A percentile compares a stretch with the other conserved stretches of the same genome.
These are phyloP conservation scores for Zymoseptoria passerinii DNA, from an alignment of 2,329 filamentous ascomycete species.

Conservation along the genomic window DNA sequence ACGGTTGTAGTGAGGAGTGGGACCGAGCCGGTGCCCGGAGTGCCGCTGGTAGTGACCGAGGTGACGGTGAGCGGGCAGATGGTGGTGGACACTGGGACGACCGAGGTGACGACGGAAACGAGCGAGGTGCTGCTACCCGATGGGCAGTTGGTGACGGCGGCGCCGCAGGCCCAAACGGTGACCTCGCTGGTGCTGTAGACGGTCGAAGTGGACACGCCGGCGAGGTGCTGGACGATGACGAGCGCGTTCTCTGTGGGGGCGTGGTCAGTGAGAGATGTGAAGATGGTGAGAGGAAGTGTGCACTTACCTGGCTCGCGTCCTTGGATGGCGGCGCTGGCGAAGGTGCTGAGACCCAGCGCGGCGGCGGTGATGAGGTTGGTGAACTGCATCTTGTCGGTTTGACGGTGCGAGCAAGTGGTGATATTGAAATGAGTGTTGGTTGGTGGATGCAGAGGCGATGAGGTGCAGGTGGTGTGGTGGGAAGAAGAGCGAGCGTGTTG, in stretches of 20 bases:
- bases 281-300: neutral
- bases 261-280: neutral
- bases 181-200: constrained; percentile 37
- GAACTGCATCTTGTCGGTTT: constrained; percentile 9
- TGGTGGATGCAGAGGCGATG: neutral
- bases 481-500: neutral
- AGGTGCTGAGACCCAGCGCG: constrained; percentile 1
- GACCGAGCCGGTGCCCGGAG: constrained; percentile 1
- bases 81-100: constrained; percentile 36
- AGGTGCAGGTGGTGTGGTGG: neutral
- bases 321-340: neutral
- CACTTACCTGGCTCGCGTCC: neutral
- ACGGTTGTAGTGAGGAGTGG: neutral
- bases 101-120: constrained; percentile 32
- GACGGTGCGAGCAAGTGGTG: neutral
- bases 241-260: constrained; percentile 6
- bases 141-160: constrained; percentile 34
- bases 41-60: constrained; percentile 7
- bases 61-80: constrained; percentile 36
- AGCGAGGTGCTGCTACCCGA: constrained; percentile 16
- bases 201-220: constrained; percentile 33
- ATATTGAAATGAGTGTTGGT: neutral
- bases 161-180: constrained; percentile 36
- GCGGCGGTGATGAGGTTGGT: constrained; percentile 6
- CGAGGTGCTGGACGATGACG: constrained; percentile 23